phyloP scores from a whole-genome alignment of 768 basidiomycete genomes.

The Termitomyces bulborhizus region DNA sequence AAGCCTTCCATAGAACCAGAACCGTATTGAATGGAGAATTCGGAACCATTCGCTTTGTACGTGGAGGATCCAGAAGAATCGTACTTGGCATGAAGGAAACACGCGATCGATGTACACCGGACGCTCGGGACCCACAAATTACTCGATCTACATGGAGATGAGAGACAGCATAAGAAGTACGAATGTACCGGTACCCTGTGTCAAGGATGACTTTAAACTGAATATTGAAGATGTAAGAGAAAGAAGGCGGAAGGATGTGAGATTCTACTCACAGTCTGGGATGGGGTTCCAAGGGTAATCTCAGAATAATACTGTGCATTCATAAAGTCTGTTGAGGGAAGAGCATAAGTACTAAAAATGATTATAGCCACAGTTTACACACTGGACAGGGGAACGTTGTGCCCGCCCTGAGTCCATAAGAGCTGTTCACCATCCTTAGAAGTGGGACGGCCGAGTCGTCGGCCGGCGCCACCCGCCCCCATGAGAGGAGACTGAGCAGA shows the following conservation, averaged over 20 bases:
- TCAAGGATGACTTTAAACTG: slow-evolving; percentile 95
- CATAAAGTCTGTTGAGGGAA: slow-evolving; percentile 70
- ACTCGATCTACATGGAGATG: slow-evolving; percentile 52
- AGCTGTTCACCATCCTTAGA: slow-evolving; percentile 48
- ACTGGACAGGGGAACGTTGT: slow-evolving; percentile 88
- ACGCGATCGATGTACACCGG: slow-evolving; percentile 81
- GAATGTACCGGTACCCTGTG: slow-evolving; percentile 52
- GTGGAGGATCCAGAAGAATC: slow-evolving; percentile 73
- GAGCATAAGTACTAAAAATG: not conserved
- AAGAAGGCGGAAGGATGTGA: not conserved
- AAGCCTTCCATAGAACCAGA: slow-evolving; percentile 96
- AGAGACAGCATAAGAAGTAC: not conserved
- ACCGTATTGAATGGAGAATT: slow-evolving; percentile 90
- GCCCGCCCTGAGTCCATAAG: slow-evolving; percentile 85
- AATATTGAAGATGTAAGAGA: slow-evolving; percentile 3
- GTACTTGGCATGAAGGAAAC: slow-evolving; percentile 93
- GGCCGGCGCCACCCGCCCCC: slow-evolving; percentile 70
- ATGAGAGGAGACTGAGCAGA: slow-evolving; percentile 52
- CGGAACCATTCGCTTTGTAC: slow-evolving; percentile 84
- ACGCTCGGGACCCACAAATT: slow-evolving; percentile 92
- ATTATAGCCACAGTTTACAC: slow-evolving; percentile 23
- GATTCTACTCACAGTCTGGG: slow-evolving; percentile 57
- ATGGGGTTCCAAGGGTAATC: slow-evolving; percentile 76
- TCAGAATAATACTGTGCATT: slow-evolving; percentile 97
- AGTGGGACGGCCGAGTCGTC: slow-evolving; percentile 39